Base-by-base conservation (phyloP, 768 basidiomycete species). In the Amanita inopinata region DNA sequence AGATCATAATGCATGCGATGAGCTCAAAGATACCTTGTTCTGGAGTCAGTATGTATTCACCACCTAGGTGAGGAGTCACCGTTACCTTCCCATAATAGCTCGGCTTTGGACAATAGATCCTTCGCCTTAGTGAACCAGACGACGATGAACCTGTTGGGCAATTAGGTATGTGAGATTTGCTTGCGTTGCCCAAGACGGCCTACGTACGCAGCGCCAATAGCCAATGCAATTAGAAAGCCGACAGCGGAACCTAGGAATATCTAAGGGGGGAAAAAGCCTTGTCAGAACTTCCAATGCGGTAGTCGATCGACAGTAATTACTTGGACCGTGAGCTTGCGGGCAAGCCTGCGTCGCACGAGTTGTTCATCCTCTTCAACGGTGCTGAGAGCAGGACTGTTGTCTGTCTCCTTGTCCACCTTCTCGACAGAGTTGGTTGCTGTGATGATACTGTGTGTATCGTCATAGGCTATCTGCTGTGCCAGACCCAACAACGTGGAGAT, bases 71-170 rank as follows among this genome's bases (percentile, higher is more conserved):
- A 32, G 7, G 37, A 23, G 35, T 17, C 58, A 11, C 8, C 57
- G 69, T 56, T 50, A 73, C 93, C 94, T 71, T 98, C 94, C 94
- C 94, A 97, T 45, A 93, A 62, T 42, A 79, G 73, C 62, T 98
- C 94, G 4, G 89, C 76, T 54, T 78, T 78, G 30, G 71, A 58
- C 85, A 89, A 97, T 12, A 98, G 71, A 58, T 96, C 67, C 15
- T 72, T 70, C 0, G 93, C 83, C 54, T 86, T 78, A 22, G 91
- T 97, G 64, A 94, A 97, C 84, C 91, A 98, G 31, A 96, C 74
- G 5, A 85, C 90, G 48, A 97, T 84, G 62, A 94, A 97, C 1
- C 69, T 70, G 41, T 6, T 3, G 31, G 40, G n/a, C n/a, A n/a
- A n/a, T n/a, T n/a, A n/a, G n/a, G n/a, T n/a, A 36, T 22, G 45